Base-by-base conservation (phyloP, 306 rosid species). In the Casuarina equisetifolia region DNA sequence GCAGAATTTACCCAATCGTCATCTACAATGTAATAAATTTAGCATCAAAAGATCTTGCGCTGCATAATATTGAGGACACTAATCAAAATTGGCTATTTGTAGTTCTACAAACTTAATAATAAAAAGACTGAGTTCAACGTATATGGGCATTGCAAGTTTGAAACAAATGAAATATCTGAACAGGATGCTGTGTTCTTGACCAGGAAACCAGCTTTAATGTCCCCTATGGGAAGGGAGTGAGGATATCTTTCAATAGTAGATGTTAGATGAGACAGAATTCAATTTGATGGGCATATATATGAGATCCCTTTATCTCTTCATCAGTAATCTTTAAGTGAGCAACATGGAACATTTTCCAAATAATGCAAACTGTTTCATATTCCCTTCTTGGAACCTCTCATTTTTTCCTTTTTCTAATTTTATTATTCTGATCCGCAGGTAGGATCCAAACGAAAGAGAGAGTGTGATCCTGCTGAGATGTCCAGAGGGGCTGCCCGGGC, bases 381-480 rank as follows among this genome's bases (percentile, higher is more conserved):
- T 16, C 32, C 46, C 2, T 17, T 16, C 42, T 48, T 61, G 48
- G 76, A 48, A 12, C 4, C n/a, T 35, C 7, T 3, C 9, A 35
- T 2, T 1, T 15, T 40, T 35, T 2, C 10, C 11, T 66, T 3
- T 3, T 36, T 46, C 35, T 50, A 67, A 64, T n/a, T 69, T 38
- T 71, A 61, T 12, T 25, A 39, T 66, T 75, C 46, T 57, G 50
- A 73, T 86, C 74, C 73, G 55, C 88, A 92, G 97, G 87, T 55
- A 57, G 93, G 91, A 72, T 78, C 82, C 32, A 95, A 95, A 82
- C 93, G 98, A 11, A 89, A 89, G 89, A 86, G 93, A 80, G 97
- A 76, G 48, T 78, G 73, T 71, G 92, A 91, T 77, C 32, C 83
- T 8, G 96, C 84, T 64, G 96, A 91, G 40, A 82, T 85, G 72